Evolutionary conservation across 2,329 filamentous ascomycete genomes (phyloP).

Genomic region (Fusarium sp.): DNA sequence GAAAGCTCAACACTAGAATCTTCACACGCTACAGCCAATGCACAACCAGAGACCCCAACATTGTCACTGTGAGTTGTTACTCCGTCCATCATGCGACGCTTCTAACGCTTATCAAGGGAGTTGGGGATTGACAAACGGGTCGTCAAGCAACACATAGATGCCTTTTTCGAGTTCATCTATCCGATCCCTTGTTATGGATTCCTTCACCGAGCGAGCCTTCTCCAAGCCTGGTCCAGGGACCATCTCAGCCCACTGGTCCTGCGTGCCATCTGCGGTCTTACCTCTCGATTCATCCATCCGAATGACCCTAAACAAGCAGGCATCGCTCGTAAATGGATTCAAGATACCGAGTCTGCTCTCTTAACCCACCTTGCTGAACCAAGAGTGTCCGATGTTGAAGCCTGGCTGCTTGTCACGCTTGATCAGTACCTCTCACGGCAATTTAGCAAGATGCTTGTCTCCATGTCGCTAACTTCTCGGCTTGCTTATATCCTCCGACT

Average conservation of each 20-base stretch:
- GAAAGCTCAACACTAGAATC: neutral
- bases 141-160: slow-evolving; percentile 22
- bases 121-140: slow-evolving; percentile 1
- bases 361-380: slow-evolving; percentile 22
- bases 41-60: neutral
- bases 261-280: slow-evolving; percentile 12
- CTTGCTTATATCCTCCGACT: slow-evolving; percentile 36
- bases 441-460: slow-evolving; percentile 37
- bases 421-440: slow-evolving; percentile 33
- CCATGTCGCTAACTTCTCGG: slow-evolving; percentile 20
- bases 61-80: neutral
- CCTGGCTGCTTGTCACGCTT: slow-evolving; percentile 32
- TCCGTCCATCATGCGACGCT: fast-evolving
- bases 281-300: slow-evolving; percentile 2
- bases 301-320: neutral
- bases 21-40: neutral
- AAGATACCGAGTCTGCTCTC: slow-evolving; percentile 26
- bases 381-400: slow-evolving; percentile 31
- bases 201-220: slow-evolving; percentile 17
- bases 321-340: slow-evolving; percentile 20
- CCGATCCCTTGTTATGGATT: slow-evolving; percentile 22
- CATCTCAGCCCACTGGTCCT: slow-evolving; percentile 12
- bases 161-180: slow-evolving; percentile 22
- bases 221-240: slow-evolving; percentile 21
- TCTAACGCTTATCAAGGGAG: neutral